Evolutionary conservation across 2,329 filamentous ascomycete species (phyloP).

Genomic region (Epichloe amarillans): DNA sequence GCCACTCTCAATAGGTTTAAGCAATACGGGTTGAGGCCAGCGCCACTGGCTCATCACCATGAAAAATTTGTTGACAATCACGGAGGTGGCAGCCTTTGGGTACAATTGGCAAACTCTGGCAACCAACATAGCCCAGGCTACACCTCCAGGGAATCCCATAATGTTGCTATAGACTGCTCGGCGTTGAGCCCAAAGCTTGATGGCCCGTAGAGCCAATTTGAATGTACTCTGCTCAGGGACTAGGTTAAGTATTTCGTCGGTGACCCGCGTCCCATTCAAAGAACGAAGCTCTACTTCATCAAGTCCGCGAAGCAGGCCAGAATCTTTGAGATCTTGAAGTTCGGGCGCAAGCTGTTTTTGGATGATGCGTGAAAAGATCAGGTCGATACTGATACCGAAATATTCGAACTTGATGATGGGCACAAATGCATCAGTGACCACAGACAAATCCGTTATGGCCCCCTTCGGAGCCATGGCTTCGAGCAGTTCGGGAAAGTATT

Average conservation of each 20-base stretch:
- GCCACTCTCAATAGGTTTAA: conserved; percentile 77
- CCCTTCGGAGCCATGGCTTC: conserved; percentile 60
- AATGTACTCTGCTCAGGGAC: conserved; percentile 88
- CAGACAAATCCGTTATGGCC: conserved; percentile 72
- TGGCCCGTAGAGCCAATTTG: conserved; percentile 72
- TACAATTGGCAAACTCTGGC: conserved; percentile 93
- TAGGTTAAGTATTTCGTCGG: conserved; percentile 76
- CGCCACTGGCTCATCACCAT: conserved; percentile 80
- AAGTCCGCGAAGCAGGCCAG: conserved; percentile 69
- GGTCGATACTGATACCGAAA: conserved; percentile 80
- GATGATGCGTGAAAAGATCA: conserved; percentile 72
- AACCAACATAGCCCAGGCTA: conserved; percentile 96
- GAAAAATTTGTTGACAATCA: conserved; percentile 90
- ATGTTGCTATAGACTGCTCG: conserved; percentile 93
- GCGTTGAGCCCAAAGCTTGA: conserved; percentile 92
- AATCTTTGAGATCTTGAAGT: conserved; percentile 63
- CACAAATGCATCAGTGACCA: conserved; percentile 82
- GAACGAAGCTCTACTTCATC: conserved; percentile 80
- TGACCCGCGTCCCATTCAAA: conserved; percentile 87
- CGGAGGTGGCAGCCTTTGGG: conserved; percentile 77
- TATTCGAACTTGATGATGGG: conserved; percentile 97
- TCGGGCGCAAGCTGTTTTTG: conserved; percentile 56
- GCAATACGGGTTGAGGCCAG: conserved; percentile 85
- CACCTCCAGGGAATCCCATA: conserved; percentile 89
- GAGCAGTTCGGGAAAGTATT: conserved; percentile 70